Conservation (phyloP, 257 asterid genomes). For the Paulownia fortunei region DNA sequence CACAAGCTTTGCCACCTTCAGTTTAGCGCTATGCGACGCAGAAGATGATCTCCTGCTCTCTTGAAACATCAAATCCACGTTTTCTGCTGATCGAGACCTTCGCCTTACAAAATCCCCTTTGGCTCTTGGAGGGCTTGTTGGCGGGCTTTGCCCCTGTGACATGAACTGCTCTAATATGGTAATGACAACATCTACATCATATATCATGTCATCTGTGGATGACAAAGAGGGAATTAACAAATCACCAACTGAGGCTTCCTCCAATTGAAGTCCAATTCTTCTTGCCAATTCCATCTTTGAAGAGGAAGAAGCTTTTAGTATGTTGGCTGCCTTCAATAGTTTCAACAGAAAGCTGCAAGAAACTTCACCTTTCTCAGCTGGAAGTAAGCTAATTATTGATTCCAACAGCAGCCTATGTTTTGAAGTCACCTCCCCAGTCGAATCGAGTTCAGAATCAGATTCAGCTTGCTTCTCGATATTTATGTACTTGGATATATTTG, state of each 20-base stretch:
- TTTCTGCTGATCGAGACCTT: slow-evolving; percentile 79
- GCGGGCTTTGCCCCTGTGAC: slow-evolving; percentile 82
- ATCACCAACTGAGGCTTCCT: slow-evolving; percentile 76
- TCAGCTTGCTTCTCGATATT: slow-evolving; percentile 36
- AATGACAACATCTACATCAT: slow-evolving; percentile 69
- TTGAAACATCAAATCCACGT: slow-evolving; percentile 64
- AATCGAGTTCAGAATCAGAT: slow-evolving; percentile 26
- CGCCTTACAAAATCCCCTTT: slow-evolving; percentile 57
- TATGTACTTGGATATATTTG: slow-evolving; percentile 49
- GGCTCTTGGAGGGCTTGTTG: slow-evolving; percentile 66
- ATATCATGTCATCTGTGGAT: slow-evolving; percentile 33
- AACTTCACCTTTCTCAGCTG: slow-evolving; percentile 71
- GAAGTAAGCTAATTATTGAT: slow-evolving; percentile 79
- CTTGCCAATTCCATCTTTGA: slow-evolving; percentile 69
- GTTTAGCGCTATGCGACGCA: slow-evolving; percentile 75
- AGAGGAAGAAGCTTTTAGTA: slow-evolving; percentile 72
- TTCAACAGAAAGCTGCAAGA: slow-evolving; percentile 84
- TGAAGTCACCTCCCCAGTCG: slow-evolving; percentile 42
- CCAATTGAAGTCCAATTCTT: slow-evolving; percentile 69
- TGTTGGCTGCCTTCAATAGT: slow-evolving; percentile 73
- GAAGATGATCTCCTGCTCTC: slow-evolving; percentile 85
- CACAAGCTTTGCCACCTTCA: slow-evolving; percentile 81
- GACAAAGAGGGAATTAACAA: slow-evolving; percentile 64
- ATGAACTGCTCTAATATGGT: slow-evolving; percentile 73
- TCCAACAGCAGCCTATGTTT: slow-evolving; percentile 74